These are phyloP conservation scores for Podospora tetraspora DNA, from an alignment of 495 filamentous ascomycete species.

Conservation along the genomic window DNA sequence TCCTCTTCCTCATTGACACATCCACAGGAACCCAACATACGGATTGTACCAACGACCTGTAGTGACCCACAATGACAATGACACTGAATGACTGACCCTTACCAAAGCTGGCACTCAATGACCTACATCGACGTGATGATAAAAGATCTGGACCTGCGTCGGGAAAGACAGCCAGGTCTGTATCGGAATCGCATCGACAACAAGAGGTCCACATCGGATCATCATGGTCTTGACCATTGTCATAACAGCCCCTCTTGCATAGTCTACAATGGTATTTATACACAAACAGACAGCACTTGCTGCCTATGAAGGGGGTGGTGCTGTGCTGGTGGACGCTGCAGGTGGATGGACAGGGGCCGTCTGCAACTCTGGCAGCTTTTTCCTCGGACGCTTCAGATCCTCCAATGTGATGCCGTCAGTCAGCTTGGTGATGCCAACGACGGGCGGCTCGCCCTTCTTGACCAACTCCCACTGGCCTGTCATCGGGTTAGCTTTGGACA, in stretches of 20 bases:
- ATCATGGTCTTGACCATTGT: background rate
- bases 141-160: no score
- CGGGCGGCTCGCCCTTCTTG: slow-evolving; percentile 81
- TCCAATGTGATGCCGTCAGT: slow-evolving; percentile 73
- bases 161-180: no score
- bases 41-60: slow-evolving; percentile 36
- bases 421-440: slow-evolving; percentile 92
- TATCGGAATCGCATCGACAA: no score
- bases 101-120: no score
- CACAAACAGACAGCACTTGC: slow-evolving; percentile 8
- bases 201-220: background rate
- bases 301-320: slow-evolving; percentile 24
- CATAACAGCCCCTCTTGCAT: background rate
- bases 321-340: slow-evolving; percentile 12
- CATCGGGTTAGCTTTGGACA: slow-evolving; percentile 18
- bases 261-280: slow-evolving; percentile 11
- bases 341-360: background rate
- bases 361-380: slow-evolving; percentile 50
- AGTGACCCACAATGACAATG: no score
- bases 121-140: no score
- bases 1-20: no score
- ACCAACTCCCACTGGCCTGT: slow-evolving; percentile 90
- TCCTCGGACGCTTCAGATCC: slow-evolving; percentile 68
- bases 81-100: no score
- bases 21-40: slow-evolving; percentile 36